A percentile compares a stretch with the other conserved stretches of the same genome.
Evolutionary conservation across 176 grass and related monocot genomes (phyloP).

Genomic region (Ensete glaucum): DNA sequence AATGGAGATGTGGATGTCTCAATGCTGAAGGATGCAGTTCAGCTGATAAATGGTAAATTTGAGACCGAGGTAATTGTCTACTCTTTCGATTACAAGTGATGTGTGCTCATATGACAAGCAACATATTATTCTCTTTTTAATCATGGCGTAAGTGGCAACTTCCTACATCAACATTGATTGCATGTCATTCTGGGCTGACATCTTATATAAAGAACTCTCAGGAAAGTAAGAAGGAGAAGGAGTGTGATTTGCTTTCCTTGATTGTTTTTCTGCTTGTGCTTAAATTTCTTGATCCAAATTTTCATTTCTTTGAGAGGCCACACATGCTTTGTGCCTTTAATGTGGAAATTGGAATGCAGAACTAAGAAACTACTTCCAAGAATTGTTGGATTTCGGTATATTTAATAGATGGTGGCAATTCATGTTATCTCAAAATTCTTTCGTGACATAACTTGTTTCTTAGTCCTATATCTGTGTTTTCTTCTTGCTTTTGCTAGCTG

Average conservation of each 20-base stretch:
- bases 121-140: not conserved
- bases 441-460: too few species aligned
- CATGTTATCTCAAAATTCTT: too few species aligned
- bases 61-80: slow-evolving; percentile 68
- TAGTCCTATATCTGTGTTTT: too few species aligned
- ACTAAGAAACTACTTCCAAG: too few species aligned
- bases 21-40: slow-evolving; percentile 84
- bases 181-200: too few species aligned
- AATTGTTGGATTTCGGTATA: too few species aligned
- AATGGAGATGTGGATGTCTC: slow-evolving; percentile 80
- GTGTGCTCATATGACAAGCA: not conserved
- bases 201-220: not conserved
- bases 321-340: too few species aligned
- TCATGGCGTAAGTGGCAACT: too few species aligned
- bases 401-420: too few species aligned
- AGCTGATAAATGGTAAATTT: slow-evolving; percentile 81
- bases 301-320: not conserved
- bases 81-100: not conserved
- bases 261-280: not conserved
- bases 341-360: too few species aligned
- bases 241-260: not conserved
- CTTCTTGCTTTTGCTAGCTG: too few species aligned
- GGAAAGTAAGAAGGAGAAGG: not conserved
- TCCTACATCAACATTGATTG: too few species aligned
- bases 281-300: not conserved